Base-by-base conservation (phyloP, 768 basidiomycete species). In the Trametes coccinea region DNA sequence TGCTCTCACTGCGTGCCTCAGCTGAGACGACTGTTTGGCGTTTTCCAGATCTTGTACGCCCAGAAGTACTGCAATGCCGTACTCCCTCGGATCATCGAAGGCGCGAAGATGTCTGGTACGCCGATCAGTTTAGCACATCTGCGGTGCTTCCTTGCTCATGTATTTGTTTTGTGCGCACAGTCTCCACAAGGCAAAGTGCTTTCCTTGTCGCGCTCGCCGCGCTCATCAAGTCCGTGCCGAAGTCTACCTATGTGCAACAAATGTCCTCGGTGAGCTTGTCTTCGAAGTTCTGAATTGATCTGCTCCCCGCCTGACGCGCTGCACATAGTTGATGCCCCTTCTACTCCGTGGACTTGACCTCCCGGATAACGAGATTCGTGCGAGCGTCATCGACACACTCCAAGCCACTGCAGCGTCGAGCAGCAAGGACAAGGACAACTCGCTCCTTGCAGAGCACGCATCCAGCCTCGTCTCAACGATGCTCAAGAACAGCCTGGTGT, bases 151-250 rank as follows among this genome's bases (percentile, higher is more conserved):
- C 34, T 37, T 11, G 2, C n/a, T 6, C 2, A 30, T 5, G 53
- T 44, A 22, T 40, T 2, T 16, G 4, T 1, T 33, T 17, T 22
- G 30, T 2, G 13, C 1, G 14, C 17, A 31, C 59, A 89, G 89
- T 83, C 52, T 67, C 81, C 1, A 70, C 69, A 10, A 75, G 79
- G 61, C 90, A 87, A 70, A 82, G 80, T 1, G 84, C 92, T 1
- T 86, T 90, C 71, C 82, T 98, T 2, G 86, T 94, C 39, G 93
- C 93, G 3, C 80, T 98, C 31, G 86, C 90, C 0, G 87, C 88
- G 22, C 78, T 98, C 8, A 83, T 98, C 64, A 87, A 85, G 61
- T 83, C 89, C 7, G 82, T 93, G 13, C 93, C 95, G 0, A 88
- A 90, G 62, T 79, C 86, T 3, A 76, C 90, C 13, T 94, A 93